Evolutionary conservation across 345 rosid genomes (phyloP).

Genomic region (Linum tenue): DNA sequence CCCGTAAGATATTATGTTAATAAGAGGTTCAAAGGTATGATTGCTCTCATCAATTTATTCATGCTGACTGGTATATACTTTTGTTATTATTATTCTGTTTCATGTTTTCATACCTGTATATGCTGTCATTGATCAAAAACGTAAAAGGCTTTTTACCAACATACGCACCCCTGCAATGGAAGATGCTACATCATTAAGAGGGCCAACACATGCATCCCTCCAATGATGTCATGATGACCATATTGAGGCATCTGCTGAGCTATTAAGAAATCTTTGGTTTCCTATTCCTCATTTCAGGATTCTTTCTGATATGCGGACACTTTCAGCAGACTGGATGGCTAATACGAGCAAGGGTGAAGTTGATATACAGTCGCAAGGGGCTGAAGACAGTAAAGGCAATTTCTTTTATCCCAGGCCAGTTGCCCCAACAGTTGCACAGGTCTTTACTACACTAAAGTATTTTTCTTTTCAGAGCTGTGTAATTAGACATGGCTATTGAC

Average conservation of each 20-base stretch:
- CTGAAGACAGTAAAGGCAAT: slow-evolving; percentile 67
- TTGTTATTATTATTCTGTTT: too few species aligned
- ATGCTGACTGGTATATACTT: too few species aligned
- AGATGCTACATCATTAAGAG: too few species aligned
- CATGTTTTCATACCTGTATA: too few species aligned
- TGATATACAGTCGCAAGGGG: slow-evolving; percentile 67
- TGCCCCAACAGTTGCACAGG: slow-evolving; percentile 97
- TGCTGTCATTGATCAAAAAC: too few species aligned
- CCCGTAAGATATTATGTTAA: too few species aligned
- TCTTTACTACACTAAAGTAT: slow-evolving; percentile 13
- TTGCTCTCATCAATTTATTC: too few species aligned
- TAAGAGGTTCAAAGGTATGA: too few species aligned
- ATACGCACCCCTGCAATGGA: not conserved
- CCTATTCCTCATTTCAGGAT: slow-evolving; percentile 51
- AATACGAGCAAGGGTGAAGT: slow-evolving; percentile 74
- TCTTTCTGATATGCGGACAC: slow-evolving; percentile 99
- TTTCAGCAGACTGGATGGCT: slow-evolving; percentile 99
- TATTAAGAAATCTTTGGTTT: slow-evolving; percentile 9
- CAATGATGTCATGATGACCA: not conserved
- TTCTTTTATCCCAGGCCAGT: slow-evolving; percentile 95
- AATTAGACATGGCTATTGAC: not conserved
- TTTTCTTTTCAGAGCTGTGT: not conserved
- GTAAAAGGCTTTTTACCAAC: not conserved
- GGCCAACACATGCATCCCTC: not conserved
- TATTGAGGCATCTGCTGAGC: not conserved